Evolutionary conservation across 176 grass and related monocot genomes (phyloP), one percentile per base, ranked within the genome.

Genomic region (Raddia guianensis): DNA sequence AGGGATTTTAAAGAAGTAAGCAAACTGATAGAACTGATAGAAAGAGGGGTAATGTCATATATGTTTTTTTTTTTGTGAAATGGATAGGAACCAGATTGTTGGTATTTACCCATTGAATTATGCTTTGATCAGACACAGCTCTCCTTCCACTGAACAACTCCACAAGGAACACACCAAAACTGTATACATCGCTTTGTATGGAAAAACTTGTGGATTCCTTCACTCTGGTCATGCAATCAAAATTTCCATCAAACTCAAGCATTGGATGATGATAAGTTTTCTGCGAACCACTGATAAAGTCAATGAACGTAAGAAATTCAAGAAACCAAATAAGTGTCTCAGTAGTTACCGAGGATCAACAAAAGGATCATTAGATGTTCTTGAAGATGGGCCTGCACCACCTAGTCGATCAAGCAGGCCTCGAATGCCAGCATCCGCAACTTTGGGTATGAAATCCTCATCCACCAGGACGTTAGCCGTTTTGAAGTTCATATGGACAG

Each of bases 111-210:
- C 80, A 91, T 68, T 86, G 82, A 74, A 96, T 85, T 63, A 93
- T 86, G 82, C 58, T 84, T 90, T 86, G 87, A 84, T 95, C 88
- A 70, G 82, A 89, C 18, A 46, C 43, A 60, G 70, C 89, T 44
- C 83, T 90, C 60, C 13, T 75, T 56, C 97, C 97, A 45, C 89
- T 91, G 66, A 95, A 66, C 80, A 99, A 77, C 86, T 95, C 97
- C 54, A 95, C 51, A 84, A 99, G 82, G 83, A 99, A 99, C 32
- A 99, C 89, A 9, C 97, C 97, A 61, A 95, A 99, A 88, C 92
- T 90, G 85, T 99, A 99, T 21, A 95, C 84, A 85, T 99, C 93
- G 12, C 87, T 96, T 74, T 82, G 86, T 78, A 88, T 48, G 47
- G 85, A 90, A 68, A 93, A 99, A 63, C 20, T 78, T 53, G 82